Base-by-base conservation (phyloP, 805 yeast species). In the Schizosaccharomyces lindneri region DNA sequence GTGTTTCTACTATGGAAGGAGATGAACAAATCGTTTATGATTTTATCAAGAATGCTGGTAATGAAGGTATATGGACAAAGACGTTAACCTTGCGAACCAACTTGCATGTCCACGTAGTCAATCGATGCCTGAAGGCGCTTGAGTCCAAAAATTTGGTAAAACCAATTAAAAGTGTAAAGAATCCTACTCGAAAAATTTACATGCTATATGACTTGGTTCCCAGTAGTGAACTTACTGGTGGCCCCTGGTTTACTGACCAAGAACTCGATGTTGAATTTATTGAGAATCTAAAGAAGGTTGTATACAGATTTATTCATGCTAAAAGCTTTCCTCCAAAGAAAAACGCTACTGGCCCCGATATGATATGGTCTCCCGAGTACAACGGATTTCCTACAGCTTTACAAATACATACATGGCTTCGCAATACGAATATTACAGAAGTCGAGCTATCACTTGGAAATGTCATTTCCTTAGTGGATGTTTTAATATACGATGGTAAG, bases 161-260 rank as follows among this genome's bases (percentile, higher is more conserved):
- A 70, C 79, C 85, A 64, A 87, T 93, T 69, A 90, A 93, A 70
- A 81, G 87, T 29, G 97, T 93, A 41, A 90, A 86, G 62, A 82
- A 80, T 71, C 97, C 97, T 15, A 90, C 97, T 0, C 78, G 98
- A 65, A 93, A 93, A 69, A 90, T 93, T 43, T 94, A 90, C 72
- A 93, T 93, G 97, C 76, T 93, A 62, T 90, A 89, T 70, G 83
- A 87, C 68, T 74, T 93, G 65, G 95, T 88, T 70, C 98, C 98
- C 4, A 84, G 95, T 2, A 83, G 87, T 41, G 97, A 90, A 66
- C 93, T 93, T 48, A 93, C 97, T 0, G 98, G 98, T 65, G 98
- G 98, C 4, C 97, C 97, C 3, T 93, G 98, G 98, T 93, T 89
- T 70, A 88, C 97, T 0, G 98, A 93, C 70, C 82, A 89, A 43